These are phyloP conservation scores for Candida alai DNA, from an alignment of 805 yeast genomes.

Conservation along the genomic window DNA sequence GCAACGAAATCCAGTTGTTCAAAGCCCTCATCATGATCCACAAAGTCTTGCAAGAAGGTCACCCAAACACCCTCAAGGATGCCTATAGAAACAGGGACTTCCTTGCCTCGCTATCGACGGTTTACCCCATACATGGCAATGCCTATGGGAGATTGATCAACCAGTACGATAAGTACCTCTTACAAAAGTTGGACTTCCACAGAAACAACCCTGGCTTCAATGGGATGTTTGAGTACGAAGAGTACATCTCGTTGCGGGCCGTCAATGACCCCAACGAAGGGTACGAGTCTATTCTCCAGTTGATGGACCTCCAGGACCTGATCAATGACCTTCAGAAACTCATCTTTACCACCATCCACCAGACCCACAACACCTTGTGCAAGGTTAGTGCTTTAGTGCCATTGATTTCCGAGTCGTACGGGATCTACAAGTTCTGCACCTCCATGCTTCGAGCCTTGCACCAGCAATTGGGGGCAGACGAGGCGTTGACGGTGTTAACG, in stretches of 20 bases:
- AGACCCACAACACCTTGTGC: conserved; percentile 63
- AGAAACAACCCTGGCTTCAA: conserved; percentile 82
- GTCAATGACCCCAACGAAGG: conserved; percentile 96
- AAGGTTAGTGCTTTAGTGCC: conserved; percentile 86
- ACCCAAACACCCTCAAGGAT: conserved; percentile 74
- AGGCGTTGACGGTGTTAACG: conserved; percentile 70
- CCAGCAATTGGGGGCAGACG: conserved; percentile 66
- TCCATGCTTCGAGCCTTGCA: conserved; percentile 90
- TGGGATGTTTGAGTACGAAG: conserved; percentile 95
- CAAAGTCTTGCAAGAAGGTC: conserved; percentile 97
- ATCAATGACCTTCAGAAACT: conserved; percentile 75
- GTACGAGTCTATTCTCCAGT: conserved; percentile 79
- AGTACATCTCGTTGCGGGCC: conserved; percentile 80
- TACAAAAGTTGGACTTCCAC: conserved; percentile 78
- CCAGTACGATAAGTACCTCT: conserved; percentile 69
- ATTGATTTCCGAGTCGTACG: conserved; percentile 84
- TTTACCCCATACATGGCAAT: conserved; percentile 38
- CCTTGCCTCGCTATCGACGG: conserved; percentile 67
- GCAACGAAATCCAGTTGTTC: conserved; percentile 79
- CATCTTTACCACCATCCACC: conserved; percentile 67
- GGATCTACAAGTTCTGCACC: conserved; percentile 83
- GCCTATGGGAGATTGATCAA: conserved; percentile 70
- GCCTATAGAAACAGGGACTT: conserved; percentile 77
- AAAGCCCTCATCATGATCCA: conserved; percentile 83
- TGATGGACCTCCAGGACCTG: conserved; percentile 81